These are phyloP conservation scores for Pseudogymnoascus sp. DNA, from an alignment of 2,329 filamentous ascomycete genomes.

Conservation along the genomic window DNA sequence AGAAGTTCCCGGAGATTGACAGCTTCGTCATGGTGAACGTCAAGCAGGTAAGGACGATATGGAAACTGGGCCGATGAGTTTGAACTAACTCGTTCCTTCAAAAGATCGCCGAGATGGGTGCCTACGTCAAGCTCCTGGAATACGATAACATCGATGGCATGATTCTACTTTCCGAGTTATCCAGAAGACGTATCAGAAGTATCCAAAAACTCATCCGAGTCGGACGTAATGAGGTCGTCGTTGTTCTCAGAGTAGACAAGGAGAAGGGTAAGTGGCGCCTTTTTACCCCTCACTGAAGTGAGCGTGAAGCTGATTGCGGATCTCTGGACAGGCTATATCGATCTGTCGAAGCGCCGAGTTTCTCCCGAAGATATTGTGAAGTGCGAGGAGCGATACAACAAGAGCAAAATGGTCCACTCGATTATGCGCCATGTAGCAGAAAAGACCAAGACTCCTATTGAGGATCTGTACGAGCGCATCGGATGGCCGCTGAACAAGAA, in stretches of 20 bases:
- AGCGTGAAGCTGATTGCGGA: not conserved
- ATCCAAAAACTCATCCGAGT: conserved; percentile 99
- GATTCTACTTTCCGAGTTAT: conserved; percentile 97
- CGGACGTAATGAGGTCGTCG: conserved; percentile 95
- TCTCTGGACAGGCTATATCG: conserved; percentile 68
- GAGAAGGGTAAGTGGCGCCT: conserved; percentile 66
- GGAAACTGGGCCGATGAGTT: not conserved
- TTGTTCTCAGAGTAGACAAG: conserved; percentile 97
- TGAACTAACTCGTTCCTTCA: not conserved
- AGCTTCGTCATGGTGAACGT: conserved; percentile 99
- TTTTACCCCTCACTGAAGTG: conserved; percentile 2
- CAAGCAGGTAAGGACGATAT: conserved; percentile 64
- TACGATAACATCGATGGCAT: conserved; percentile 99
- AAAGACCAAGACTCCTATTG: conserved; percentile 91
- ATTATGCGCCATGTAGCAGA: conserved; percentile 99
- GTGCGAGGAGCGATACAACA: conserved; percentile 99
- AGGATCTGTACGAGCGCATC: conserved; percentile 88
- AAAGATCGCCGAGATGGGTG: conserved; percentile 98
- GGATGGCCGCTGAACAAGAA: conserved; percentile 97
- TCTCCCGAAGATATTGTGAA: conserved; percentile 96
- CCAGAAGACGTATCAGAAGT: conserved; percentile 93
- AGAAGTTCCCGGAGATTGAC: conserved; percentile 97
- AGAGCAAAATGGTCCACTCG: conserved; percentile 98
- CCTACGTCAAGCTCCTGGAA: conserved; percentile 98
- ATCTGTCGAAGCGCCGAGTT: conserved; percentile 96